Evolutionary conservation across 495 filamentous ascomycete species (phyloP).

Genomic region (Jackrogersella multiformis): DNA sequence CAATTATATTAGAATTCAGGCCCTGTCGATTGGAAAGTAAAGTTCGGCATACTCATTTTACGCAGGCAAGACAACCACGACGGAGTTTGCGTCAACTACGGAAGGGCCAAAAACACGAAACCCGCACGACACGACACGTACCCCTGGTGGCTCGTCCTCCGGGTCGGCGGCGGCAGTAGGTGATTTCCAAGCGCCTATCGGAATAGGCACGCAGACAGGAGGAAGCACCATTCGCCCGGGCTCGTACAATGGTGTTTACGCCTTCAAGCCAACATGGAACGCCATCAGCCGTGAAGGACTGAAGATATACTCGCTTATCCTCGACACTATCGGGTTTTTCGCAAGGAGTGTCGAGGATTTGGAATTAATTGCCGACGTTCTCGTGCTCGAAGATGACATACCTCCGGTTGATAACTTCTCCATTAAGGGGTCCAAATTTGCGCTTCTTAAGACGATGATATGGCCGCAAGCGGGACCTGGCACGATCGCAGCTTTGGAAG

Average conservation of each 20-base stretch:
- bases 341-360: conserved; percentile 61
- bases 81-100: conserved; percentile 59
- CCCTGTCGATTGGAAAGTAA: neutral
- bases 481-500: conserved; percentile 54
- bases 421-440: conserved; percentile 57
- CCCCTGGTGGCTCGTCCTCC: conserved; percentile 63
- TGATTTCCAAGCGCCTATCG: conserved; percentile 60
- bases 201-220: conserved; percentile 61
- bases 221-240: conserved; percentile 62
- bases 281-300: conserved; percentile 63
- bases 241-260: conserved; percentile 64
- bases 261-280: conserved; percentile 66
- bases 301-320: conserved; percentile 56
- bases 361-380: conserved; percentile 57
- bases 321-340: conserved; percentile 65
- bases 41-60: neutral
- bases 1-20: neutral
- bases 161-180: conserved; percentile 63
- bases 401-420: conserved; percentile 41
- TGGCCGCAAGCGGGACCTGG: conserved; percentile 61
- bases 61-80: conserved; percentile 58
- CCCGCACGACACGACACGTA: conserved; percentile 57
- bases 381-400: conserved; percentile 59
- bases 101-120: conserved; percentile 53
- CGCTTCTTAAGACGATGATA: conserved; percentile 55